These are phyloP conservation scores for Talaromyces funiculosus DNA, from an alignment of 2,329 filamentous ascomycete species.

Conservation along the genomic window DNA sequence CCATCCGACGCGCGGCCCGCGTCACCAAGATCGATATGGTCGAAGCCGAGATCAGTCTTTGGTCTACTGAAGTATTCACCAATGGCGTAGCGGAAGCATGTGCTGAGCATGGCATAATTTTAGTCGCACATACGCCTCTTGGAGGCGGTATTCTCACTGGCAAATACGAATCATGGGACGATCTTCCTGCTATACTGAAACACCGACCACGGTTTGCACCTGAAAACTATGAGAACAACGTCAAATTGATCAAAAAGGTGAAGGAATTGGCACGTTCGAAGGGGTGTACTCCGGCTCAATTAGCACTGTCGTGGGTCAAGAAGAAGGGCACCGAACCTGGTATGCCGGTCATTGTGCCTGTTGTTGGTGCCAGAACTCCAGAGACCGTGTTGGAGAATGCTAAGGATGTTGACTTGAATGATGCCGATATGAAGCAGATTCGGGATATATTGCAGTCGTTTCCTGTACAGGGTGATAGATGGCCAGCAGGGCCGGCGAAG, in stretches of 20 bases:
- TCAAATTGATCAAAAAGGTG: constrained; percentile 44
- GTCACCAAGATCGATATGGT: constrained; percentile 54
- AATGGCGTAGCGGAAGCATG: constrained; percentile 55
- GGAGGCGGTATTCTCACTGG: constrained; percentile 53
- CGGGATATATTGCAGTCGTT: not conserved
- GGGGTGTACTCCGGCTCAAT: constrained; percentile 40
- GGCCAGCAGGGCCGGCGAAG: constrained; percentile 11
- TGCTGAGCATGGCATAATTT: constrained; percentile 52
- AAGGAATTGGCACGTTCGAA: constrained; percentile 41
- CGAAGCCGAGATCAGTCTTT: constrained; percentile 57
- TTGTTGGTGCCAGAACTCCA: constrained; percentile 26
- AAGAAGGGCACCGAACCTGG: constrained; percentile 40
- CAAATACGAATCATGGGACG: constrained; percentile 40
- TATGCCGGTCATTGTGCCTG: constrained; percentile 41
- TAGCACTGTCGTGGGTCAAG: constrained; percentile 47
- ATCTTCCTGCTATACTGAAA: constrained; percentile 45
- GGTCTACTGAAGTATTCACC: constrained; percentile 51
- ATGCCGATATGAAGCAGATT: constrained; percentile 31
- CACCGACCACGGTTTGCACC: constrained; percentile 47
- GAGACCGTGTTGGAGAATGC: constrained; percentile 36
- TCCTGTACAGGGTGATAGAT: constrained; percentile 14
- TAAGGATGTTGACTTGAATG: constrained; percentile 36
- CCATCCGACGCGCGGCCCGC: constrained; percentile 38
- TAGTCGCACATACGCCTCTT: constrained; percentile 57
- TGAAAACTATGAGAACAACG: constrained; percentile 47